Evolutionary conservation across 2,329 filamentous ascomycete species (phyloP).

Genomic region (Fusarium compactum): DNA sequence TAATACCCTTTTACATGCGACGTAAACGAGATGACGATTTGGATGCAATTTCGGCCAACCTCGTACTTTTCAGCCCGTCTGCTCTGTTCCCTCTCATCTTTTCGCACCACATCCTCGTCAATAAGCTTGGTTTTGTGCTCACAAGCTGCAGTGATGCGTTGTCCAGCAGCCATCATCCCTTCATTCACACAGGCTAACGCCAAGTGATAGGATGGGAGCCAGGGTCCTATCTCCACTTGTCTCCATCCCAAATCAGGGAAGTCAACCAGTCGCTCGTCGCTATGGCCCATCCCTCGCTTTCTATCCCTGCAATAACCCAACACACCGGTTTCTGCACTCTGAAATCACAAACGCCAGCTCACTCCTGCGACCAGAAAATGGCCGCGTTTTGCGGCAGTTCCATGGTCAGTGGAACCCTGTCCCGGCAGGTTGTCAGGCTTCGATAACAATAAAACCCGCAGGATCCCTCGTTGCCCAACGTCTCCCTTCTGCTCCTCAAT

Average conservation of each 20-base stretch:
- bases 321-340: constrained; percentile 44
- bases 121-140: constrained; percentile 45
- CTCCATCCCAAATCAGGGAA: constrained; percentile 56
- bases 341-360: constrained; percentile 59
- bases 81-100: constrained; percentile 24
- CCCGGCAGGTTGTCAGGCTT: constrained; percentile 46
- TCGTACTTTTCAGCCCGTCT: constrained; percentile 23
- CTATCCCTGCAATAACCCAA: constrained; percentile 49
- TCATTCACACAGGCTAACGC: constrained; percentile 51
- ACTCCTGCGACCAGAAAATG: constrained; percentile 63
- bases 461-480: constrained; percentile 59
- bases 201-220: constrained; percentile 59
- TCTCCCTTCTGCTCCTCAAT: constrained; percentile 47
- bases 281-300: constrained; percentile 45
- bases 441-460: constrained; percentile 63
- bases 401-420: constrained; percentile 47
- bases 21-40: constrained; percentile 36
- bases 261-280: constrained; percentile 51
- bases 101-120: constrained; percentile 26
- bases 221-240: constrained; percentile 53
- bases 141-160: constrained; percentile 58
- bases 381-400: constrained; percentile 47
- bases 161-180: constrained; percentile 60
- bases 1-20: constrained; percentile 21
- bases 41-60: constrained; percentile 44